Conservation (phyloP, 495 filamentous ascomycete species). For the Delitschia confertaspora region DNA sequence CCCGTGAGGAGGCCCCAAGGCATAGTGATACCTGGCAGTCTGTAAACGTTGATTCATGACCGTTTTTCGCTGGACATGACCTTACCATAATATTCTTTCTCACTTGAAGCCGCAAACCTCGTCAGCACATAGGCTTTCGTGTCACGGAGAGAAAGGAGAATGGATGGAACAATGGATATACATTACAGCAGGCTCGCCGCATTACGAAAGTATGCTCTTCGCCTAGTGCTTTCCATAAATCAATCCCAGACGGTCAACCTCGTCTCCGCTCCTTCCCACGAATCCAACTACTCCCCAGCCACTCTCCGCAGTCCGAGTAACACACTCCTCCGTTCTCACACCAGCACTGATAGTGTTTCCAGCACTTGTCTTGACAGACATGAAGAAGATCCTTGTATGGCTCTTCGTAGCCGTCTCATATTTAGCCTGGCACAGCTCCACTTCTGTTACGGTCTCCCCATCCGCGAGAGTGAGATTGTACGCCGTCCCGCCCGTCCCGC, state of each 20-base stretch:
- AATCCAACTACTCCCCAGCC: conserved; percentile 53
- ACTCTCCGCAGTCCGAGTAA: conserved; percentile 40
- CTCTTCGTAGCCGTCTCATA: too few relatives aligned
- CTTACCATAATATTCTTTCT: too few relatives aligned
- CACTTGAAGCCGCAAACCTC: too few relatives aligned
- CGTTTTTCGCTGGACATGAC: too few relatives aligned
- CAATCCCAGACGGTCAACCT: conserved; percentile 52
- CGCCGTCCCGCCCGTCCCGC: conserved; percentile 44
- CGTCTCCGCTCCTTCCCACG: conserved; percentile 48
- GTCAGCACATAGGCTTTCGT: too few relatives aligned
- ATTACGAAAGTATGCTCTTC: too few relatives aligned
- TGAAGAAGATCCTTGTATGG: conserved; percentile 49
- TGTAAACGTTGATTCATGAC: too few relatives aligned
- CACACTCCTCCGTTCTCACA: conserved; percentile 43
- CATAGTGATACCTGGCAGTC: too few relatives aligned
- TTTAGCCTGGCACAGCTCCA: conserved; percentile 45
- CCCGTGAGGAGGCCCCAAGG: too few relatives aligned
- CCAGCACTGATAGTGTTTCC: conserved; percentile 44
- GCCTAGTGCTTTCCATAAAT: conserved; percentile 42
- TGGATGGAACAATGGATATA: too few relatives aligned
- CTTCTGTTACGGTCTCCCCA: conserved; percentile 43
- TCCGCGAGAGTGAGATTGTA: conserved; percentile 37
- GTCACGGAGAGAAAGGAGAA: too few relatives aligned
- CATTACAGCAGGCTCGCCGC: too few relatives aligned
- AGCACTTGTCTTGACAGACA: conserved; percentile 44